Base-by-base conservation (phyloP, 2,329 filamentous ascomycete species). In the Phialemoniopsis sp. region DNA sequence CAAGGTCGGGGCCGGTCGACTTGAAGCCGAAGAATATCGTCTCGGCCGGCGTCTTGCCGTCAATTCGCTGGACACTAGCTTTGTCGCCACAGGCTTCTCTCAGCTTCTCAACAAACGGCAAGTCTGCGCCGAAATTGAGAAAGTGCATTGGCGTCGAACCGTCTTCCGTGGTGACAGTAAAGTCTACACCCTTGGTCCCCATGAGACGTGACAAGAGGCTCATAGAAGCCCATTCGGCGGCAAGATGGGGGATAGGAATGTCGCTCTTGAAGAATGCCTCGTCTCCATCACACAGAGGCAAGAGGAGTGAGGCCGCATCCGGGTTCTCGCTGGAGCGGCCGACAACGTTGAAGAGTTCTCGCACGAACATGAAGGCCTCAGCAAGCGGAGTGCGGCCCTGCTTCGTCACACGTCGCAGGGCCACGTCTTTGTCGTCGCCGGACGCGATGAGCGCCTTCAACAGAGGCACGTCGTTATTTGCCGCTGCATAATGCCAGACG, bases 401-500 rank as follows among this genome's bases (percentile, higher is more conserved):
- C 30, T 38, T 38, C 18, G 36, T 38, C 13, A 19, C 26, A 10
- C 29, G 29, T 13, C 32, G 31, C 13, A 38, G n/a, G 12, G n/a
- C 29, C 18, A 18, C 28, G 4, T 26, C 29, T 16, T 16, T 38
- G 29, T 38, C 18, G 12, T 14, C 17, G 28, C 32, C 36, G 12
- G 29, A 19, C 13, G 4, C 17, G 5, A 38, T 9, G 7, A 38
- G 29, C 26, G 29, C 18, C 13, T 14, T 26, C 16, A 38, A 29
- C 4, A 38, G 30, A 2, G 10, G 16, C 9, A 32, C 4, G 16
- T 38, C 36, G 16, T 21, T 32, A 19, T 38, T 38, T 32, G 36
- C 36, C 13, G 36, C 36, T 10, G 36, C 36, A 30, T 31, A 38
- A 30, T 38, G 36, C 36, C 36, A 38, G 21, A 38, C 10, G 21